Percentiles rank a stretch among this genome's conserved stretches.
phyloP scores from a whole-genome alignment of 1,284 basidiomycete species.

The Coriolopsis trogii region DNA sequence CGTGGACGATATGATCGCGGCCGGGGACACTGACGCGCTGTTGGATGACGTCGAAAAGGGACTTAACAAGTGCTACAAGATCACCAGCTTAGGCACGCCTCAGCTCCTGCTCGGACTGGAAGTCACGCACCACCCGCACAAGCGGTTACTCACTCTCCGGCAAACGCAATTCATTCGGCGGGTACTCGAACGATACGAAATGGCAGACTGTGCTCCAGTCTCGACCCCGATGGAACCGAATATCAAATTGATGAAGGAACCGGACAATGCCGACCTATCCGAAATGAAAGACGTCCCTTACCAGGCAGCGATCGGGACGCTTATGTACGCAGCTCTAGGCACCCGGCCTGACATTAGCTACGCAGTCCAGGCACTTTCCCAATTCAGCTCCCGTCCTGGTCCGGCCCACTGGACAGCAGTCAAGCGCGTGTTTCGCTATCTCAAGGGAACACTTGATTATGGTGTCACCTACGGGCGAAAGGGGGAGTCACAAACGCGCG shows the following conservation, averaged over 20 bases:
- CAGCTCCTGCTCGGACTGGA: slow-evolving; percentile 27
- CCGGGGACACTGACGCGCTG: too few relatives aligned
- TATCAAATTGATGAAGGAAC: too few relatives aligned
- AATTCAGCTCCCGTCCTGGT: not conserved
- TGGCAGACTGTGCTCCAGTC: slow-evolving; percentile 3
- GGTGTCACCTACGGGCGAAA: not conserved
- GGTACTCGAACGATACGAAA: too few relatives aligned
- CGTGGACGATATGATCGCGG: too few relatives aligned
- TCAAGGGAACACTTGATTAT: slow-evolving; percentile 36
- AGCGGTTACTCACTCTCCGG: too few relatives aligned
- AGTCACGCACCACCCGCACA: too few relatives aligned
- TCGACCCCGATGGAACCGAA: too few relatives aligned
- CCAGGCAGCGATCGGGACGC: slow-evolving; percentile 35
- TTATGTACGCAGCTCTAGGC: slow-evolving; percentile 40
- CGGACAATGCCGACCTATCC: too few relatives aligned
- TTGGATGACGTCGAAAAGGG: too few relatives aligned
- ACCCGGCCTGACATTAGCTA: not conserved
- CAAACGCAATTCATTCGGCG: too few relatives aligned
- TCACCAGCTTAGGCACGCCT: slow-evolving; percentile 21
- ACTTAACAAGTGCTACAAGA: slow-evolving; percentile 17
- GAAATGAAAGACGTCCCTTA: slow-evolving; percentile 28
- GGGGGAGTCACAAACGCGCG: too few relatives aligned
- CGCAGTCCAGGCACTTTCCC: not conserved
- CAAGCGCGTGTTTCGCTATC: slow-evolving; percentile 41
- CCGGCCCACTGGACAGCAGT: slow-evolving; percentile 40